Evolutionary conservation across 192 early-diverging fungal species (phyloP), one percentile per base, ranked within the genome.

Genomic region (Haplosporangium gracile): DNA sequence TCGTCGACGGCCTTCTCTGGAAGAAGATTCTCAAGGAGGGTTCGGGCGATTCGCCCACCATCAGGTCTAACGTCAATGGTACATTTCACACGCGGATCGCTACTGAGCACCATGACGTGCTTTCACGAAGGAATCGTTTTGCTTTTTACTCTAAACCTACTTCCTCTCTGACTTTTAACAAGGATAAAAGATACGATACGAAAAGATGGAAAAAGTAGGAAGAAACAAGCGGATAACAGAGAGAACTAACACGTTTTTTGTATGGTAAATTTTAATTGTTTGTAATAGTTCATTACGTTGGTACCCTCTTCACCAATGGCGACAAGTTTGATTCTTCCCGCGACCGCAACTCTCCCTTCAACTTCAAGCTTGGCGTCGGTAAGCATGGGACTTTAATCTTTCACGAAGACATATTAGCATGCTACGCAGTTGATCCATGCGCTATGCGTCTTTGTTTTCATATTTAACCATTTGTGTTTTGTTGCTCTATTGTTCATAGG

Each of bases 281-380:
- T 24, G 24, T n/a, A 26, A 0, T 78, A 84, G 83, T 85, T 47
- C 93, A 95, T 74, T 95, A 95, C 82, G 92, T 92, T 29, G 95
- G 95, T 70, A 92, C 88, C 26, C 63, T 94, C n/a, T 93, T 91
- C 68, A 87, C 83, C 4, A 90, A 89, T 38, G 94, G 94, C 4
- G 86, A 91, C 7, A 80, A 82, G 55, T 87, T 89, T 60, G 88
- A 89, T 68, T 89, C 88, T 29, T 82, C 88, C 10, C 84, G 88
- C 71, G 81, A 87, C 43, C 80, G 88, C 29, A 69, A 65, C n/a
- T 85, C 78, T 16, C 81, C 83, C 32, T 72, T 89, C 81, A 83
- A 65, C 47, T 77, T 83, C 78, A 70, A 89, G 60, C 82, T 86
- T 29, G 77, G 78, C 60, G 76, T 83, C 65, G 80, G 79, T 80